A percentile compares a stretch with the other conserved stretches of the same genome.
Conservation (phyloP, 148 eudicot genomes). For the Arbutus unedo region DNA sequence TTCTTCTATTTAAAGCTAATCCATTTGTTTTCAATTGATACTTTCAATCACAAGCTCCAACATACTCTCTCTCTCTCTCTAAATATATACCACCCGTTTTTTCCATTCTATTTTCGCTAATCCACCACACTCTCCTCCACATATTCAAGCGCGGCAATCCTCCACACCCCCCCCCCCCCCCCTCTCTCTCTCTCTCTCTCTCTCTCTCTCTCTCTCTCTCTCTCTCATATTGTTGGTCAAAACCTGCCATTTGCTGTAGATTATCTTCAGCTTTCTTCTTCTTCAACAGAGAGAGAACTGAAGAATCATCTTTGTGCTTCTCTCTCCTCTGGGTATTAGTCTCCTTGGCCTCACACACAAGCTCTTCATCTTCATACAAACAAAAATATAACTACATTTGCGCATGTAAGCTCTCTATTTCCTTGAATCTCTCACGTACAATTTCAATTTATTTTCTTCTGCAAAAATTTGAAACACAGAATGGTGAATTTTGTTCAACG, state of each 20-base stretch:
- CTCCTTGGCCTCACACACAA: not conserved
- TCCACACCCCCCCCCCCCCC: too few relatives aligned
- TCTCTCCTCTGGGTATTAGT: not conserved
- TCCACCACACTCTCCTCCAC: not conserved
- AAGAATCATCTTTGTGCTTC: not conserved
- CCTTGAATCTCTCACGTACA: too few relatives aligned
- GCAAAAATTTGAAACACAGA: not conserved
- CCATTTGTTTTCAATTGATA: too few relatives aligned
- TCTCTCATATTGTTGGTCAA: not conserved
- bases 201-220: not conserved
- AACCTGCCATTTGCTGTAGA: not conserved
- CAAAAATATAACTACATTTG: not conserved
- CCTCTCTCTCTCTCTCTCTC: conserved; percentile 1
- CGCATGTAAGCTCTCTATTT: not conserved
- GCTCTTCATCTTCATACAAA: not conserved
- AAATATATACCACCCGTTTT: too few relatives aligned
- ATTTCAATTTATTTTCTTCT: not conserved
- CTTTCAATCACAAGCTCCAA: too few relatives aligned
- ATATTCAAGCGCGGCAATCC: not conserved
- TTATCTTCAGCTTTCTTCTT: not conserved
- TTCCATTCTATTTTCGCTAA: not conserved
- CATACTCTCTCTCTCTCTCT: too few relatives aligned
- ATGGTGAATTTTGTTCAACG: too few relatives aligned
- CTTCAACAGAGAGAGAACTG: not conserved
- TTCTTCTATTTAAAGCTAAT: too few relatives aligned